Evolutionary conservation across 345 rosid species (phyloP).

Genomic region (Eucalyptus sp.): DNA sequence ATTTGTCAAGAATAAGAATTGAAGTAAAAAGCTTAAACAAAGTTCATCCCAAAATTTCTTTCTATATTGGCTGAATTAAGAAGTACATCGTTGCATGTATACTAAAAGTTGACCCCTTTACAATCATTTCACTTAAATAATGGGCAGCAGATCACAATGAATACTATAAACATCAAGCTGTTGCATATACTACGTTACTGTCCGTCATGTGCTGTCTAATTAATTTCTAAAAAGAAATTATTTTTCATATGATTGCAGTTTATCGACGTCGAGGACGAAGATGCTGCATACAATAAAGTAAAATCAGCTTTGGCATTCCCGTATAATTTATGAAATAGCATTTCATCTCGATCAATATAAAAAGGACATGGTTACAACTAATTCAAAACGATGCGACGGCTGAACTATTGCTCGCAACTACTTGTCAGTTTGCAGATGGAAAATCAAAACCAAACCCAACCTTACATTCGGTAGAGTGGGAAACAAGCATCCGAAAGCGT

Average conservation of each 20-base stretch:
- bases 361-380: background rate
- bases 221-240: background rate
- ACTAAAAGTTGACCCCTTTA: background rate
- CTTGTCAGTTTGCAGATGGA: background rate
- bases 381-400: background rate
- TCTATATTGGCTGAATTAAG: background rate
- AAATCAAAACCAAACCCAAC: background rate
- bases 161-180: background rate
- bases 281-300: background rate
- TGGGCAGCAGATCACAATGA: background rate
- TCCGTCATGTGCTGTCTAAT: background rate
- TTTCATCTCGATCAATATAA: background rate
- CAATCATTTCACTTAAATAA: background rate
- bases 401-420: background rate
- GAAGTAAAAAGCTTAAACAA: background rate
- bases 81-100: background rate
- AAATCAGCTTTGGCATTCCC: background rate
- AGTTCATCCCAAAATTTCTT: background rate
- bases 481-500: background rate
- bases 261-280: background rate
- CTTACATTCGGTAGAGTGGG: background rate
- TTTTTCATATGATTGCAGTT: background rate
- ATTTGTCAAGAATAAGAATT: background rate
- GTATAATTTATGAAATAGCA: background rate
- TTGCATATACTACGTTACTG: background rate